These are phyloP conservation scores for Alternaria atra DNA, from an alignment of 2,329 filamentous ascomycete species.

Conservation along the genomic window DNA sequence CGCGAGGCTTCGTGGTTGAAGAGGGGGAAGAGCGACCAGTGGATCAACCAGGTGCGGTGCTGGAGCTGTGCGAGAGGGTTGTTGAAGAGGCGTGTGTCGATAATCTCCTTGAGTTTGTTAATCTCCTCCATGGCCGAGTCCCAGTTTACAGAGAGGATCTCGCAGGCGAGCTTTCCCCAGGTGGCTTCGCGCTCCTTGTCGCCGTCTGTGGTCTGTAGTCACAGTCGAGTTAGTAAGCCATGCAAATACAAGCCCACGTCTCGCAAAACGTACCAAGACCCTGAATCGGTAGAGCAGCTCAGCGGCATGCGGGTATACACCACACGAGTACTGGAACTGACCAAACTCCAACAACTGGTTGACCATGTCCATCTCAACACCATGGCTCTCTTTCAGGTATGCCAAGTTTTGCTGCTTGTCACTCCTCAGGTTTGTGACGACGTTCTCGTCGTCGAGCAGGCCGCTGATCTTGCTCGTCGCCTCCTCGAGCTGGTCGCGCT, in stretches of 20 bases:
- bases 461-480: slow-evolving; percentile 89
- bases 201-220: slow-evolving; percentile 81
- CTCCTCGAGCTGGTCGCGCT: slow-evolving; percentile 83
- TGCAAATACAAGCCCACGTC: not conserved
- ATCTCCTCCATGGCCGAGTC: slow-evolving; percentile 79
- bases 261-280: slow-evolving; percentile 66
- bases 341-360: slow-evolving; percentile 95
- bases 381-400: slow-evolving; percentile 95
- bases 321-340: slow-evolving; percentile 97
- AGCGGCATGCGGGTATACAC: slow-evolving; percentile 87
- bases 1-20: slow-evolving; percentile 96
- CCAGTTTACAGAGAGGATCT: slow-evolving; percentile 96
- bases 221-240: slow-evolving; percentile 14
- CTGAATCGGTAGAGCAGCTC: slow-evolving; percentile 98
- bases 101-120: slow-evolving; percentile 72
- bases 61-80: slow-evolving; percentile 95
- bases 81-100: slow-evolving; percentile 94
- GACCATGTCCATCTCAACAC: slow-evolving; percentile 94
- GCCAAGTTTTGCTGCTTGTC: slow-evolving; percentile 99
- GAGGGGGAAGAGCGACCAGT: slow-evolving; percentile 98
- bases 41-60: slow-evolving; percentile 95
- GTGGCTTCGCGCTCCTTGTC: slow-evolving; percentile 96
- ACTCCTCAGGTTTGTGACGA: slow-evolving; percentile 87
- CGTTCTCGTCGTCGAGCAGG: slow-evolving; percentile 85
- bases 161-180: slow-evolving; percentile 96